These are phyloP conservation scores for Leccinum pellstonianum DNA, from an alignment of 768 basidiomycete genomes.

Conservation along the genomic window DNA sequence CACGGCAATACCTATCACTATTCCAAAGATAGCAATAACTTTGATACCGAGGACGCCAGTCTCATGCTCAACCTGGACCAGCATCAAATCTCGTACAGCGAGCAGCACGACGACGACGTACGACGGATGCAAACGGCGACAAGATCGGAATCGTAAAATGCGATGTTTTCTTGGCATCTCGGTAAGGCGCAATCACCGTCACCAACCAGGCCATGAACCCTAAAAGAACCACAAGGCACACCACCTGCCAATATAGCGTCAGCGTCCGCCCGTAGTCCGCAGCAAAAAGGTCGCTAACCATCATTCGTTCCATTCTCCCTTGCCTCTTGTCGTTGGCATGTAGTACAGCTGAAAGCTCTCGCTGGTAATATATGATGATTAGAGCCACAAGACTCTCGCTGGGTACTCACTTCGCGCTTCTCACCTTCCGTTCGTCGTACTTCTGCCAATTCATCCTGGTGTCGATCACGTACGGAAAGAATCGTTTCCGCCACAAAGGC, in stretches of 20 bases:
- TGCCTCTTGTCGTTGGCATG: conserved; percentile 48
- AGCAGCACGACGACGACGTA: conserved; percentile 26
- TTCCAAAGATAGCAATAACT: conserved; percentile 39
- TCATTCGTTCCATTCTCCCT: conserved; percentile 46
- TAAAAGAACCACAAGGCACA: conserved; percentile 26
- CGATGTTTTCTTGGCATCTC: conserved; percentile 31
- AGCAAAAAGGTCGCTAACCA: conserved; percentile 37
- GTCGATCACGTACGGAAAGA: conserved; percentile 46
- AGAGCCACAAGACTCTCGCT: neutral
- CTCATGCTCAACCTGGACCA: conserved; percentile 67
- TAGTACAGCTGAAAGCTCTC: conserved; percentile 40
- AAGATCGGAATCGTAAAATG: conserved; percentile 80
- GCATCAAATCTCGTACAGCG: conserved; percentile 3
- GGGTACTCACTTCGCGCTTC: conserved; percentile 45
- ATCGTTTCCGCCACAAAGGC: conserved; percentile 65
- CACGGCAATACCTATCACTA: conserved; percentile 40
- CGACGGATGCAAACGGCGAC: conserved; percentile 78
- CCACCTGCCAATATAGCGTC: conserved; percentile 16
- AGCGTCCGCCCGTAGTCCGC: conserved; percentile 10
- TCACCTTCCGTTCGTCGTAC: conserved; percentile 41
- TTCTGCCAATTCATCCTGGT: conserved; percentile 48
- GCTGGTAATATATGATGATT: conserved; percentile 32
- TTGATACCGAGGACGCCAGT: conserved; percentile 58
- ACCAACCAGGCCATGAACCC: conserved; percentile 22
- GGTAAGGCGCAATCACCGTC: conserved; percentile 17